Conservation (phyloP, 1,284 basidiomycete genomes). For the Trichosporon sp. region DNA sequence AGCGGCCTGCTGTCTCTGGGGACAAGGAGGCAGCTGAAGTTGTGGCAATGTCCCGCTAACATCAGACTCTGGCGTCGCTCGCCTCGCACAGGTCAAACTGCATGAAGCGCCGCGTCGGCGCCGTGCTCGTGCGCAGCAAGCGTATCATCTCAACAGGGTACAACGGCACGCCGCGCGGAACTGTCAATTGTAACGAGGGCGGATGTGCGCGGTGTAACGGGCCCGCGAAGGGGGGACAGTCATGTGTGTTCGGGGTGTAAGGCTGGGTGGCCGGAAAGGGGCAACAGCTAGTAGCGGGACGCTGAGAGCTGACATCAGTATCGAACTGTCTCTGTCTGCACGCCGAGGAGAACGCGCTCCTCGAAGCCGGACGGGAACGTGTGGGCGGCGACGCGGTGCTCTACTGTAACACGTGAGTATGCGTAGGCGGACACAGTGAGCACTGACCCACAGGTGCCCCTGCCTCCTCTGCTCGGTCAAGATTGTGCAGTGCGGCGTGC, state of each 20-base stretch:
- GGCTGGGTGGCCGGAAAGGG: no score
- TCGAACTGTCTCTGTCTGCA: conserved; percentile 89
- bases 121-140: conserved; percentile 77
- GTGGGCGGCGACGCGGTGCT: conserved; percentile 79
- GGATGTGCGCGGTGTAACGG: conserved; percentile 82
- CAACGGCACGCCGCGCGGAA: conserved; percentile 91
- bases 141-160: conserved; percentile 96
- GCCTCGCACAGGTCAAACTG: conserved; percentile 88
- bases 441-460: conserved; percentile 67
- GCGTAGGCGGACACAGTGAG: background rate
- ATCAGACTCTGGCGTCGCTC: conserved; percentile 77
- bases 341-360: conserved; percentile 95
- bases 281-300: background rate
- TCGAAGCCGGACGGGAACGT: conserved; percentile 86
- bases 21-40: no score
- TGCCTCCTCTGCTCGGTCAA: conserved; percentile 95
- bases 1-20: no score
- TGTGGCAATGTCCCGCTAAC: conserved; percentile 1
- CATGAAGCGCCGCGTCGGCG: conserved; percentile 97
- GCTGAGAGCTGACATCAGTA: background rate
- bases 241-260: conserved; percentile 49
- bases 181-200: conserved; percentile 83
- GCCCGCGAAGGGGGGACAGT: conserved; percentile 60
- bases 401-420: conserved; percentile 75
- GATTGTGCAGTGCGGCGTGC: conserved; percentile 87